phyloP scores from a whole-genome alignment of 1,284 basidiomycete genomes.

The Somion occarium region DNA sequence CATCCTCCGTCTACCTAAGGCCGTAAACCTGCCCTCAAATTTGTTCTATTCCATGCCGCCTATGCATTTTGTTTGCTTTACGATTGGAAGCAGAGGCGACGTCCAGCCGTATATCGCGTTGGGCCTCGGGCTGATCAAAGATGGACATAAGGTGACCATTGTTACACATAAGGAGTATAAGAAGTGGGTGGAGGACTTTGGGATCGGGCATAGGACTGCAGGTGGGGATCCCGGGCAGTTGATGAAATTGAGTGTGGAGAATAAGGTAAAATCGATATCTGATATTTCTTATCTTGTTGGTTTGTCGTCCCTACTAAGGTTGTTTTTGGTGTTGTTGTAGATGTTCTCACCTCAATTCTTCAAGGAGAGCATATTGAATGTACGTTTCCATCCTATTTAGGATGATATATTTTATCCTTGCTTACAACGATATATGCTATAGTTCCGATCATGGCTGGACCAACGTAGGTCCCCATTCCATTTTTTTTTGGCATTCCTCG shows the following conservation, averaged over 20 bases:
- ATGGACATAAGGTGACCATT: conserved; percentile 54
- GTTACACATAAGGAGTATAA: conserved; percentile 65
- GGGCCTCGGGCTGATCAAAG: conserved; percentile 39
- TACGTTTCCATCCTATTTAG: conserved; percentile 22
- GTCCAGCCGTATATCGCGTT: conserved; percentile 52
- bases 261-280: conserved; percentile 55
- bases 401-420: not conserved
- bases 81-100: conserved; percentile 48
- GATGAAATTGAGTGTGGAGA: conserved; percentile 55
- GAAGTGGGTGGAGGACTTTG: conserved; percentile 57
- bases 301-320: too few species aligned
- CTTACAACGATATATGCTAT: too few species aligned
- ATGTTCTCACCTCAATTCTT: conserved; percentile 86
- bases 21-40: conserved; percentile 41
- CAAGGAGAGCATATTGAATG: conserved; percentile 60
- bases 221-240: conserved; percentile 79
- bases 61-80: conserved; percentile 41
- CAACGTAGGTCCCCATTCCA: conserved; percentile 40
- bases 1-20: conserved; percentile 34
- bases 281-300: too few species aligned
- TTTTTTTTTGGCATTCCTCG: not conserved
- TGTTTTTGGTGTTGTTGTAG: conserved; percentile 24
- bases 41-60: conserved; percentile 28
- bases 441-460: conserved; percentile 57
- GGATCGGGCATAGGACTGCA: conserved; percentile 63